Base-by-base conservation (phyloP, 257 asterid genomes). In the Echites panduratus region DNA sequence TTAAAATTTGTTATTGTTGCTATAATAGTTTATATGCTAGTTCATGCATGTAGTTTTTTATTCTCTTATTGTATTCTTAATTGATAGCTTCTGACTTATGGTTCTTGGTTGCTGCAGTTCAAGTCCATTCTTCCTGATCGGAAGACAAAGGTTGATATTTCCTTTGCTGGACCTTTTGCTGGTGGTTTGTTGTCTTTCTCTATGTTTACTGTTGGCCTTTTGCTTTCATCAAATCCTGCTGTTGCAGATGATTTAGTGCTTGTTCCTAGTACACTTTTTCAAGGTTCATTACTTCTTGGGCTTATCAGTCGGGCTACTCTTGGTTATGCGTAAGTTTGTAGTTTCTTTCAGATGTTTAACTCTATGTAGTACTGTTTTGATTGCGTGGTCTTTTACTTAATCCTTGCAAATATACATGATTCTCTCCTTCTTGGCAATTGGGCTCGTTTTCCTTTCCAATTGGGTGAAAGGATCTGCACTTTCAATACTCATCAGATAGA, bases 261-360 rank as follows among this genome's bases (percentile, higher is more conserved):
- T 87, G 98, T 95, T 79, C 99, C 99, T 52, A 92, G 97, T 84
- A 84, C 80, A 79, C 97, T 95, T 81, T 95, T 95, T 71, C 98
- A 95, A 82, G 99, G 99, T 45, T 92, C 99, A 67, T 82, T 95
- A 83, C 93, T 95, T 85, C 98, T 95, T 81, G 99, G 99, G 68
- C 93, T 95, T 65, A 83, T 89, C 78, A 95, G 97, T 77, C 86
- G 99, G 81, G 87, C 87, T 62, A 49, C 83, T 68, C 90, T 92
- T 44, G 99, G 99, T 78, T 89, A 88, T 78, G 73, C 86, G 98
- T 91, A 87, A 82, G 98, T 84, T 59, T 14, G 43, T 57, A 20
- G 9, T 53, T 68, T 27, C 57, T 19, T 48, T 52, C 20, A 17
- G n/a, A 69, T 58, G 13, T 14, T 13, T 67, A 67, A 43, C 40